Conservation (phyloP, 108 stramenopile species). For the Schizochytrium sp. region DNA sequence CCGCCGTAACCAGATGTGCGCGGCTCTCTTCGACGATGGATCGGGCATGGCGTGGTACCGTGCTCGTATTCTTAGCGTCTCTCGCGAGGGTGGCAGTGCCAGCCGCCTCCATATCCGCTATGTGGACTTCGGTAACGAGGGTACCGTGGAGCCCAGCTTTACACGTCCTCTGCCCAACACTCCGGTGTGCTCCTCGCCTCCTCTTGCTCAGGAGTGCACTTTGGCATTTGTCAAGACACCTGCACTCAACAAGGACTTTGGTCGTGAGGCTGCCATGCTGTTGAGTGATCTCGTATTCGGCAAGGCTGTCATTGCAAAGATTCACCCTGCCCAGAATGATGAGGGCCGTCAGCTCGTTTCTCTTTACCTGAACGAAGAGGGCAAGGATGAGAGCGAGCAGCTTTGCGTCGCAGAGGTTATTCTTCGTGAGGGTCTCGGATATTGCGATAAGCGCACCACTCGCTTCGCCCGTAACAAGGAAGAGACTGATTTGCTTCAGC, state of each 20-base stretch:
- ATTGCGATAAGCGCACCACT: conserved; percentile 1
- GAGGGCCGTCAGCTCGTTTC: conserved; percentile 38
- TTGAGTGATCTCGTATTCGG: conserved; percentile 86
- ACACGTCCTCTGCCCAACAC: conserved; percentile 86
- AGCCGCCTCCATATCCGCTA: conserved; percentile 81
- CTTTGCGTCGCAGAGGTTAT: background rate
- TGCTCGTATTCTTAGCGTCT: conserved; percentile 79
- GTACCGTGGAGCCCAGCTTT: conserved; percentile 79
- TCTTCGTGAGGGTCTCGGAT: conserved; percentile 5
- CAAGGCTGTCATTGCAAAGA: conserved; percentile 77
- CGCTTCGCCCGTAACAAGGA: conserved; percentile 35
- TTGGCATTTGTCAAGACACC: conserved; percentile 84
- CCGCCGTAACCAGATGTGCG: conserved; percentile 82
- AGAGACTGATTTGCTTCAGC: background rate
- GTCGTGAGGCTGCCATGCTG: conserved; percentile 84
- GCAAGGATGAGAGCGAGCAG: conserved; percentile 23
- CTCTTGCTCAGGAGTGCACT: conserved; percentile 85
- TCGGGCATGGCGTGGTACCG: conserved; percentile 92
- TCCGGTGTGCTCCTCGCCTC: conserved; percentile 82
- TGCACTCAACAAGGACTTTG: conserved; percentile 82
- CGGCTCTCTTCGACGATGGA: conserved; percentile 96
- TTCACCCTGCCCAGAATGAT: conserved; percentile 8
- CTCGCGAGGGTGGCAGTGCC: conserved; percentile 72
- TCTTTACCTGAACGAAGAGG: conserved; percentile 9
- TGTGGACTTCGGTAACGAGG: conserved; percentile 96